phyloP scores from a whole-genome alignment of 2,329 filamentous ascomycete genomes.

The Colletotrichum musae region DNA sequence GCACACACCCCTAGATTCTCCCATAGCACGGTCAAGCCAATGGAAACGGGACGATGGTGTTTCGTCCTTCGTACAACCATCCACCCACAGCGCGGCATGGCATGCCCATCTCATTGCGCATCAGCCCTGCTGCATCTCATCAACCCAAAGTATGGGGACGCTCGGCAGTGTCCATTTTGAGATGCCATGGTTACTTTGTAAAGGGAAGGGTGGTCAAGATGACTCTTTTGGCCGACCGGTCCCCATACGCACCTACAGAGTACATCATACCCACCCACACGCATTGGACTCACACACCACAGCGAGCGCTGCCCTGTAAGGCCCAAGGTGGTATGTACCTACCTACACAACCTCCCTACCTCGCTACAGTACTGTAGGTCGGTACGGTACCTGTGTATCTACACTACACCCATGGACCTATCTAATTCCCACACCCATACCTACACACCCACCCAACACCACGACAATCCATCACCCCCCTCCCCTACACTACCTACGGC shows the following conservation, averaged over 20 bases:
- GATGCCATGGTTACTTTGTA: constrained; percentile 18
- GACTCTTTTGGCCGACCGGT: constrained; percentile 40
- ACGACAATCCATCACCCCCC: too few relatives aligned
- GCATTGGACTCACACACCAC: not conserved
- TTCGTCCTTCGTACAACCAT: constrained; percentile 32
- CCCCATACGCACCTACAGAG: constrained; percentile 8
- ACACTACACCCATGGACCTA: not conserved
- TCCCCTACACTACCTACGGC: too few relatives aligned
- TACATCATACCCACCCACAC: constrained; percentile 9
- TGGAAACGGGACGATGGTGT: constrained; percentile 2
- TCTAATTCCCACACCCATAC: constrained; percentile 16
- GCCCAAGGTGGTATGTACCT: too few relatives aligned
- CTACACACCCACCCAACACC: constrained; percentile 22
- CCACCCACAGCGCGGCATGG: constrained; percentile 26
- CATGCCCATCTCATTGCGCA: constrained; percentile 38
- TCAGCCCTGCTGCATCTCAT: constrained; percentile 43
- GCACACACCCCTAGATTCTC: constrained; percentile 17
- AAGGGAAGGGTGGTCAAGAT: constrained; percentile 39
- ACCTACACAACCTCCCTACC: not conserved
- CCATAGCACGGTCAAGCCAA: constrained; percentile 26
- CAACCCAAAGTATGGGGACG: constrained; percentile 39
- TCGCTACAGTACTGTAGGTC: not conserved
- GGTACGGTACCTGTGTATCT: constrained; percentile 4
- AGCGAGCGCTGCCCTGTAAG: constrained; percentile 2
- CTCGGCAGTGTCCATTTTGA: constrained; percentile 41